phyloP scores from a whole-genome alignment of 352 stramenopile genomes.

The Phytopythium sindhum region DNA sequence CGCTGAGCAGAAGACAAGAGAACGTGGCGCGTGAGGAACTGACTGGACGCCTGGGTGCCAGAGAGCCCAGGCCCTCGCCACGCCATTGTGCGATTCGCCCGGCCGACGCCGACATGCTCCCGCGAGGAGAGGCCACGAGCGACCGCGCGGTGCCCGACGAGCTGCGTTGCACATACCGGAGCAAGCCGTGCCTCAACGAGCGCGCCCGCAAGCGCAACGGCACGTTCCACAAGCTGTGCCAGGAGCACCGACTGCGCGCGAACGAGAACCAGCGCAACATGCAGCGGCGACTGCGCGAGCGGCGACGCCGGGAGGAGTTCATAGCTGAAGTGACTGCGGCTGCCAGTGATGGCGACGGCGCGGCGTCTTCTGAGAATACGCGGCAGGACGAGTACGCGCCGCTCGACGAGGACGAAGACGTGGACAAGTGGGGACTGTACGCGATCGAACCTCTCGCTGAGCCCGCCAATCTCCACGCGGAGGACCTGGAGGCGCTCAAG shows the following conservation, averaged over 20 bases:
- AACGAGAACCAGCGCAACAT: constrained; percentile 57
- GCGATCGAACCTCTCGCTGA: constrained; percentile 24
- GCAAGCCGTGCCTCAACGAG: constrained; percentile 42
- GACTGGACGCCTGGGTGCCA: not conserved
- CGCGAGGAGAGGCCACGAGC: not conserved
- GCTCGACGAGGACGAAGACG: constrained; percentile 26
- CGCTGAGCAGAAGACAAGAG: not conserved
- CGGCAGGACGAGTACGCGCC: constrained; percentile 19
- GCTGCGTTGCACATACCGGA: constrained; percentile 41
- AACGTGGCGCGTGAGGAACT: not conserved
- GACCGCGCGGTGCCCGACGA: constrained; percentile 13
- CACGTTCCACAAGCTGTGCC: constrained; percentile 47
- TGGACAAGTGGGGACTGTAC: constrained; percentile 25
- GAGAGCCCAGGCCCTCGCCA: not conserved
- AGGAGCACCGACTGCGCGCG: constrained; percentile 43
- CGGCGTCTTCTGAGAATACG: not conserved
- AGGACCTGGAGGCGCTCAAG: constrained; percentile 29
- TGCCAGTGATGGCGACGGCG: not conserved
- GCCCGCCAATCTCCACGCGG: constrained; percentile 17
- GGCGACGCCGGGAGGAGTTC: constrained; percentile 2
- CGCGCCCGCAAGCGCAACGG: constrained; percentile 50
- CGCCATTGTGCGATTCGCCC: not conserved
- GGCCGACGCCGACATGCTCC: not conserved
- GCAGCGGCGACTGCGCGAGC: constrained; percentile 30
- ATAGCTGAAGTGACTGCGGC: not conserved